Evolutionary conservation across 2,329 filamentous ascomycete genomes (phyloP), one percentile per base, ranked within the genome.

Genomic region (Huntiella bhutanensis): DNA sequence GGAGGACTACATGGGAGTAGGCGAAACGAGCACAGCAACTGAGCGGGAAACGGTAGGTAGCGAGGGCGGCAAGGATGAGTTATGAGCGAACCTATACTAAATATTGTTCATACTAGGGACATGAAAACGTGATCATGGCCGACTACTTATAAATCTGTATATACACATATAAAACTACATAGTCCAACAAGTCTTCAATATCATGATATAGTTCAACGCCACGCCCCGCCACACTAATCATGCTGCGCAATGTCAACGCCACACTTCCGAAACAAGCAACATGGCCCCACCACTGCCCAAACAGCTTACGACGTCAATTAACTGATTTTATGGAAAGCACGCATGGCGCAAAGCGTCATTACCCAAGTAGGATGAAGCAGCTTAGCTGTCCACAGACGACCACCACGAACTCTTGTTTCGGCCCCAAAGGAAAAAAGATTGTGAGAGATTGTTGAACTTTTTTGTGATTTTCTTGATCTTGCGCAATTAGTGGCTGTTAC

Each of bases 11-110:
- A 55, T 66, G 52, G 15, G 12, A 6, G 12, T 7, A 22, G 40
- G 13, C 13, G 17, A 28, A 28, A 41, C 8, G 4, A 41, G 17
- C n/a, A 28, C 17, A 10, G n/a, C 11, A 7, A 22, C 15, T 3
- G 22, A 41, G 40, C 11, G 51, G 69, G 32, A 62, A 63, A 7
- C 71, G 70, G 2, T 44, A 44, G 43, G 44, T 33, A 49, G 63
- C 64, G 57, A 70, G 68, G 19, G 6, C 15, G 22, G 13, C 1
- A 41, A 41, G 40, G 17, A 41, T 15, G 40, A 41, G 19, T 41
- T 41, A 41, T 41, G 40, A 41, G 15, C 33, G 40, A 28, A 28
- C 7, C 6, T 10, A 28, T 28, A 28, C 22, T 28, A 28, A 28
- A 28, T 28, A 28, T 28, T 10, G 7, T 10, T 28, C 22, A 28